phyloP scores from a whole-genome alignment of 768 basidiomycete species.

The Lactarius quietus region DNA sequence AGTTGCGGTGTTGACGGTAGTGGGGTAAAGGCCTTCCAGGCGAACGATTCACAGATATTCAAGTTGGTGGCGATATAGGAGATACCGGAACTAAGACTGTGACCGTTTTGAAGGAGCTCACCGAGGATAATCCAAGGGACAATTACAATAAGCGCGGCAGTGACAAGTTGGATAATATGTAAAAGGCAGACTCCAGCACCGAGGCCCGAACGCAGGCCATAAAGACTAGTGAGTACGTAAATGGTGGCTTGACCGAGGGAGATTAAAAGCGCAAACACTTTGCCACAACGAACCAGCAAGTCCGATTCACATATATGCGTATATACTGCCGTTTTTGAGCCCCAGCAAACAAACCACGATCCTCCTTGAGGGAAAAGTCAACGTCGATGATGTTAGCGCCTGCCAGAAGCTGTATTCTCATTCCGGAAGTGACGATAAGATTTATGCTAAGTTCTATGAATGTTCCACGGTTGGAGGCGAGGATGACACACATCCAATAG shows the following conservation, averaged over 20 bases:
- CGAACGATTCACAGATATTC: slow-evolving; percentile 98
- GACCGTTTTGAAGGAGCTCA: slow-evolving; percentile 98
- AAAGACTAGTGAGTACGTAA: slow-evolving; percentile 94
- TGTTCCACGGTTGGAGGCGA: slow-evolving; percentile 96
- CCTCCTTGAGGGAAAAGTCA: slow-evolving; percentile 96
- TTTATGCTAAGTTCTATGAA: slow-evolving; percentile 99
- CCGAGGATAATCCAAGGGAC: slow-evolving; percentile 97
- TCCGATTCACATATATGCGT: background rate
- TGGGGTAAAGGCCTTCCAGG: slow-evolving; percentile 99
- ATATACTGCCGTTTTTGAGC: slow-evolving; percentile 86
- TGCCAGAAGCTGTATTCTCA: slow-evolving; percentile 99
- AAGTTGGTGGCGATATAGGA: slow-evolving; percentile 99
- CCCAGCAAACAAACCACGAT: slow-evolving; percentile 90
- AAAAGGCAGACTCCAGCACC: slow-evolving; percentile 97
- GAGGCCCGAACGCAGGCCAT: slow-evolving; percentile 88
- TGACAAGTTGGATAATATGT: slow-evolving; percentile 93
- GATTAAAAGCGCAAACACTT: slow-evolving; percentile 97
- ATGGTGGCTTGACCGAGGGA: slow-evolving; percentile 95
- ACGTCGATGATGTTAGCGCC: slow-evolving; percentile 98
- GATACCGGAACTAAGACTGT: slow-evolving; percentile 97
- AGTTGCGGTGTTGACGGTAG: slow-evolving; percentile 96
- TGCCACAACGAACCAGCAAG: slow-evolving; percentile 1
- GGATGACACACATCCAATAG: slow-evolving; percentile 99
- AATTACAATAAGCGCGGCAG: slow-evolving; percentile 93
- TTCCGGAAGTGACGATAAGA: slow-evolving; percentile 96